Evolutionary conservation across 176 grass and related monocot species (phyloP), one percentile per base, ranked within the genome.

Genomic region (Phyllostachys edulis): DNA sequence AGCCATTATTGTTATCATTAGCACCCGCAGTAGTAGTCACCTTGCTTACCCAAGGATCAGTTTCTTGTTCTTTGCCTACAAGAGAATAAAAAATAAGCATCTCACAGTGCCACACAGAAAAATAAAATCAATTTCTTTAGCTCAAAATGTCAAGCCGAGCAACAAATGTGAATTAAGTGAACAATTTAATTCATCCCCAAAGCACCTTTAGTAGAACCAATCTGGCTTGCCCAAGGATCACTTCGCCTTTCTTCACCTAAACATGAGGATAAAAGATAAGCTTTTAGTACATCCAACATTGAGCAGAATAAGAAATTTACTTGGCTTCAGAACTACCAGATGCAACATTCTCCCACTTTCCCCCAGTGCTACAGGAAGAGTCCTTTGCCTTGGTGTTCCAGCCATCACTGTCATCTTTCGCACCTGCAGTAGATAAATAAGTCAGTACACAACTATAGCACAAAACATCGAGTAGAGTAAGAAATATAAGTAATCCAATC

Each of bases 21-120:
- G 55, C 59, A 76, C 47, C 69, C 6, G 20, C 37, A 76, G 37
- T 41, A 67, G 76, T 80, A 65, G 64, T 50, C 76, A 88, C 12
- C 66, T 94, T 91, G 82, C 83, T 86, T 76, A 52, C 63, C 86
- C 89, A 91, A 77, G 86, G 86, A 86, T 87, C 83, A 77, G 64
- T 75, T 80, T 76, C 89, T 84, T 76, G 75, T 64, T 84, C 76
- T 84, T 78, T 82, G 70, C 83, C 92, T 82, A 71, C 21, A 73
- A 67, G 44, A 88, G 27, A 75, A 83, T 54, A 70, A 32, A 64
- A 69, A 41, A 78, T 54, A 88, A 83, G 61, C 61, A 56, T 63
- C 12, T 1, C 47, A 73, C 60, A 13, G 71, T 57, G n/a, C 44
- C 69, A 82, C 50, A 26, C 17, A 79, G 15, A 62, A 69, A 41